Percentiles rank a stretch among this genome's conserved stretches.
Evolutionary conservation across 192 early-diverging fungal species (phyloP).

Genomic region (Ramicandelaber brevisporus): DNA sequence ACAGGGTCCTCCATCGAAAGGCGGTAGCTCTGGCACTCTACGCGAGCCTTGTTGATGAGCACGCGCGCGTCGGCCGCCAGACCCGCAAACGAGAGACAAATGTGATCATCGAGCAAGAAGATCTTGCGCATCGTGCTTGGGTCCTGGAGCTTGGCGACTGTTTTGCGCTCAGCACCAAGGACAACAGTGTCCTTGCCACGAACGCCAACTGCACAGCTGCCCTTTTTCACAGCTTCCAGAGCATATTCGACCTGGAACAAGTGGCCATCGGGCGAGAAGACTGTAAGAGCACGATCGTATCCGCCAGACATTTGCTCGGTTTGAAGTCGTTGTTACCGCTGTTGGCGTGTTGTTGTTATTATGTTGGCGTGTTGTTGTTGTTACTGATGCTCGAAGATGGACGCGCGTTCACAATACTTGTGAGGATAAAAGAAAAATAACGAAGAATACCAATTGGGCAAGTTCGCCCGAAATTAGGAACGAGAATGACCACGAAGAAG

Average conservation of each 20-base stretch:
- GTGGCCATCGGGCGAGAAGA: constrained; percentile 97
- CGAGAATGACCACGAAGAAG: too few species aligned
- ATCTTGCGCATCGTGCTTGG: constrained; percentile 91
- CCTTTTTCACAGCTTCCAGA: constrained; percentile 88
- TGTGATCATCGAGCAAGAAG: constrained; percentile 86
- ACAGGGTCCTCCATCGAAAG: constrained; percentile 94
- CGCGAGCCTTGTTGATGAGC: constrained; percentile 82
- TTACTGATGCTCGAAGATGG: too few species aligned
- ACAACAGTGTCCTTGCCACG: constrained; percentile 76
- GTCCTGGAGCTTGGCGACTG: constrained; percentile 87
- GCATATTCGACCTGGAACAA: constrained; percentile 99
- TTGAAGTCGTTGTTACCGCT: too few species aligned
- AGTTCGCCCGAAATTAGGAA: too few species aligned
- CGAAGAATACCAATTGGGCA: too few species aligned
- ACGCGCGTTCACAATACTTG: too few species aligned
- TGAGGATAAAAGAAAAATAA: too few species aligned
- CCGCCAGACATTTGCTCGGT: too few species aligned
- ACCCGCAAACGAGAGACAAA: constrained; percentile 92
- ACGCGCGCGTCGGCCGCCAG: constrained; percentile 90
- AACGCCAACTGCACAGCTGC: constrained; percentile 91
- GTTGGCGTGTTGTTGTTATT: too few species aligned
- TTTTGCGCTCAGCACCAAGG: constrained; percentile 90
- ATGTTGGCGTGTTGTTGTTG: too few species aligned
- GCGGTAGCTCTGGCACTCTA: constrained; percentile 94
- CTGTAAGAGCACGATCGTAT: constrained; percentile 75